Evolutionary conservation across 345 rosid species (phyloP).

Genomic region (Lumnitzera littorea): DNA sequence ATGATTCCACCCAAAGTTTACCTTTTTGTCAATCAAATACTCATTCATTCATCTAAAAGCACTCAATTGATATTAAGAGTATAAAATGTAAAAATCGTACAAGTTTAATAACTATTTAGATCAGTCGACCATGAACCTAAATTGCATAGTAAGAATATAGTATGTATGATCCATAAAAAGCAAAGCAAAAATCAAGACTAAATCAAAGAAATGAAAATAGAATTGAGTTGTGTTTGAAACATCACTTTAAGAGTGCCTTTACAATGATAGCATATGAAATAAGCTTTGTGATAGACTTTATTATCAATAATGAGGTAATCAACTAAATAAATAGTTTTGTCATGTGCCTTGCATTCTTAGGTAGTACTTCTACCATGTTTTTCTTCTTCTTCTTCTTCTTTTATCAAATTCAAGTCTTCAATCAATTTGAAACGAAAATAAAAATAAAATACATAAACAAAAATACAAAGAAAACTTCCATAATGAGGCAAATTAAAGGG

Average conservation of each 20-base stretch:
- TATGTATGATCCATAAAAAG: background rate
- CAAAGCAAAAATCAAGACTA: background rate
- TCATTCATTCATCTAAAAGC: no score
- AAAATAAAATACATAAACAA: no score
- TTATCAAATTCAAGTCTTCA: background rate
- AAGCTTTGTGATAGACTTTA: slow-evolving; percentile 39
- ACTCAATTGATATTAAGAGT: no score
- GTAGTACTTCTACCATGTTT: slow-evolving; percentile 33
- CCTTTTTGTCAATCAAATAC: no score
- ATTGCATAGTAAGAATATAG: no score
- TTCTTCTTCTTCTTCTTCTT: slow-evolving; percentile 5
- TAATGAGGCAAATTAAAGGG: background rate
- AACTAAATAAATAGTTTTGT: slow-evolving; percentile 43
- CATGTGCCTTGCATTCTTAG: slow-evolving; percentile 43
- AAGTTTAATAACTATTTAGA: no score
- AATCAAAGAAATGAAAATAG: background rate
- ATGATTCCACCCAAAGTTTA: no score
- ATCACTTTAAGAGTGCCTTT: slow-evolving; percentile 43
- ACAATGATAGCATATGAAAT: slow-evolving; percentile 50
- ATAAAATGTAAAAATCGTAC: no score
- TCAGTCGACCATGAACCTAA: no score
- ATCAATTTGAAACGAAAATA: background rate
- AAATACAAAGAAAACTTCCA: no score
- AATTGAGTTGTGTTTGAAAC: background rate
- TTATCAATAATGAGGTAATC: slow-evolving; percentile 40